Evolutionary conservation across 2,329 filamentous ascomycete species (phyloP).

Genomic region (Apiospora sp.): DNA sequence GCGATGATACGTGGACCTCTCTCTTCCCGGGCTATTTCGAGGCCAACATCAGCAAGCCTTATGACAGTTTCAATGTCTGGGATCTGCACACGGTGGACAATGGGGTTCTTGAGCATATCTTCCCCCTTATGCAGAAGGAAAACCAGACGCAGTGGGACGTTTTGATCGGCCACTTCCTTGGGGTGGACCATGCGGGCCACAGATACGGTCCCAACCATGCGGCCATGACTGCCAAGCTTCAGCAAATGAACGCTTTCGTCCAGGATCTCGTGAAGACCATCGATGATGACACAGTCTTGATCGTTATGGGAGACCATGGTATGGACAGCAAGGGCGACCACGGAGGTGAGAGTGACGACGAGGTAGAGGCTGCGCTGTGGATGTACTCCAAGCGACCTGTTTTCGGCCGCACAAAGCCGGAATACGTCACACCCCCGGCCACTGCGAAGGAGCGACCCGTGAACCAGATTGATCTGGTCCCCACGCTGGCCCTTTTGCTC

Average conservation of each 20-base stretch:
- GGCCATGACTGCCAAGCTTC: constrained; percentile 89
- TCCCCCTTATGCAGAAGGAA: constrained; percentile 76
- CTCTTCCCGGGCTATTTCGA: constrained; percentile 96
- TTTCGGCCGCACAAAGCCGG: constrained; percentile 79
- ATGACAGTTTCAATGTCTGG: constrained; percentile 98
- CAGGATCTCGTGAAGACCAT: constrained; percentile 73
- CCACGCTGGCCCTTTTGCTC: constrained; percentile 85
- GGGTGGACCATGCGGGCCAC: constrained; percentile 96
- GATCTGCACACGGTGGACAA: constrained; percentile 97
- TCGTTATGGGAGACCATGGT: constrained; percentile 99
- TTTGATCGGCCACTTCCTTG: constrained; percentile 92
- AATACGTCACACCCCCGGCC: constrained; percentile 64
- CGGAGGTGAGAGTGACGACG: constrained; percentile 96
- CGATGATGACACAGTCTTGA: constrained; percentile 85
- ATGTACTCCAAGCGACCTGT: constrained; percentile 92
- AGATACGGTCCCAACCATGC: constrained; percentile 92
- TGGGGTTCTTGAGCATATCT: constrained; percentile 89
- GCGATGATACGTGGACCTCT: constrained; percentile 97
- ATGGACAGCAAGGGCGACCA: constrained; percentile 99
- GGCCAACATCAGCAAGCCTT: constrained; percentile 82
- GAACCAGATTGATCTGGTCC: constrained; percentile 93
- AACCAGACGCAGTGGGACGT: constrained; percentile 84
- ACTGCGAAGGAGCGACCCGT: constrained; percentile 80
- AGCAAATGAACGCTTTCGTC: constrained; percentile 88
- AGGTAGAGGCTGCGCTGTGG: constrained; percentile 94